Base-by-base conservation (phyloP, 2,329 filamentous ascomycete genomes). In the Beauveria sp. region DNA sequence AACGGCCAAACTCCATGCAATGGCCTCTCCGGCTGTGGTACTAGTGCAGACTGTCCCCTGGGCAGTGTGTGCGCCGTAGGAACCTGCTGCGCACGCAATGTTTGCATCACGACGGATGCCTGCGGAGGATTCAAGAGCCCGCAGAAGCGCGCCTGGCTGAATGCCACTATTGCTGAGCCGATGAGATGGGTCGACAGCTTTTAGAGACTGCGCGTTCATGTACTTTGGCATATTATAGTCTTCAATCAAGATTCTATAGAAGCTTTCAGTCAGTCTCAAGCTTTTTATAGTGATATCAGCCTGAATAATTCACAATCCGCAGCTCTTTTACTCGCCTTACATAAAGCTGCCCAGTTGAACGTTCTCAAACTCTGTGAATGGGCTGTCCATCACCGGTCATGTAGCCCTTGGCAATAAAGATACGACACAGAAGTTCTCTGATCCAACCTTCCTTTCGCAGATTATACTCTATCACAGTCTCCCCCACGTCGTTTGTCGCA, bases 371-470 rank as follows among this genome's bases (percentile, higher is more conserved):
- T 20, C 24, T 45, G 9, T 31, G 34, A 18, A 59, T 51, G 1
- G 56, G 56, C 40, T 52, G 22, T 5, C 38, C 48, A n/a, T 52
- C 48, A 40, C 52, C 40, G 3, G 31, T 52, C 28, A 60, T 61
- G 31, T 54, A 55, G 10, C 61, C 61, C 24, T 60, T 49, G 7
- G 49, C 61, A 38, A 52, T 20, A 34, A 67, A 67, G 5, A 65
- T 64, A 22, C 64, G 56, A 7, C 60, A 52, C 5, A 68, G 56
- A 43, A 79, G 77, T 58, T 74, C 70, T 40, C 66, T 64, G 38
- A 79, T 72, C 5, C 70, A 69, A 2, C 64, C 63, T 18, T 77
- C 69, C 66, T 79, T 79, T 26, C 76, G 68, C 2, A 63, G 38
- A 60, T 69, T 78, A 64, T 79, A 79, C 7, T 74, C 68, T 65